Evolutionary conservation across 805 yeast genomes (phyloP).

Genomic region (Barnettozyma salicaria): DNA sequence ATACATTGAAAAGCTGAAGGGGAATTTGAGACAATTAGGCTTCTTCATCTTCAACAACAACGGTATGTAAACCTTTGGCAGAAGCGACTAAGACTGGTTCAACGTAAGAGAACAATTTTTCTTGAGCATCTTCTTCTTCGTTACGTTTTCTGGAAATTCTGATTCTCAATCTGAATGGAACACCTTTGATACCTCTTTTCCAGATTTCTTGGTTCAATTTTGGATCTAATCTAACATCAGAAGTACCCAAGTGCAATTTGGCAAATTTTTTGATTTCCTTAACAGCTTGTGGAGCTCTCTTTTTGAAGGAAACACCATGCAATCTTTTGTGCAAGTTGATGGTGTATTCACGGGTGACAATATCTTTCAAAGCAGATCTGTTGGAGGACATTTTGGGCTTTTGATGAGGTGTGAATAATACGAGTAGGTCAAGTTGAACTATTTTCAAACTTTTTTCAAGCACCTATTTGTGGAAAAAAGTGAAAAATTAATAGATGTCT

Average conservation of each 20-base stretch:
- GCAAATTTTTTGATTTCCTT: slow-evolving; percentile 99
- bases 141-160: slow-evolving; percentile 99
- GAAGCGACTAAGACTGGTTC: slow-evolving; percentile 95
- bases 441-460: slow-evolving; percentile 5
- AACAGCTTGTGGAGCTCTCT: slow-evolving; percentile 99
- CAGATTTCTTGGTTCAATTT: slow-evolving; percentile 96
- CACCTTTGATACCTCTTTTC: slow-evolving; percentile 99
- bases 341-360: slow-evolving; percentile 99
- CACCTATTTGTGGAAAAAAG: too few species aligned
- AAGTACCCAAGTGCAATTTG: slow-evolving; percentile 97
- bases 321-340: slow-evolving; percentile 99
- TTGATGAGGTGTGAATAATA: not conserved
- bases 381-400: slow-evolving; percentile 36
- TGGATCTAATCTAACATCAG: slow-evolving; percentile 98
- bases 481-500: too few species aligned
- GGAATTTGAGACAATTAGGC: slow-evolving; percentile 15
- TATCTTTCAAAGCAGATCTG: slow-evolving; percentile 91
- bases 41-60: slow-evolving; percentile 72
- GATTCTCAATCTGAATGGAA: slow-evolving; percentile 95
- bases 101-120: slow-evolving; percentile 95
- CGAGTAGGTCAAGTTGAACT: slow-evolving; percentile 5
- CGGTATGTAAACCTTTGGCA: slow-evolving; percentile 96
- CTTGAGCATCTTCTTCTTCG: slow-evolving; percentile 99
- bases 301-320: slow-evolving; percentile 98
- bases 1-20: slow-evolving; percentile 2